These are phyloP conservation scores for Fusarium humuli DNA, from an alignment of 2,329 filamentous ascomycete species.

Conservation along the genomic window DNA sequence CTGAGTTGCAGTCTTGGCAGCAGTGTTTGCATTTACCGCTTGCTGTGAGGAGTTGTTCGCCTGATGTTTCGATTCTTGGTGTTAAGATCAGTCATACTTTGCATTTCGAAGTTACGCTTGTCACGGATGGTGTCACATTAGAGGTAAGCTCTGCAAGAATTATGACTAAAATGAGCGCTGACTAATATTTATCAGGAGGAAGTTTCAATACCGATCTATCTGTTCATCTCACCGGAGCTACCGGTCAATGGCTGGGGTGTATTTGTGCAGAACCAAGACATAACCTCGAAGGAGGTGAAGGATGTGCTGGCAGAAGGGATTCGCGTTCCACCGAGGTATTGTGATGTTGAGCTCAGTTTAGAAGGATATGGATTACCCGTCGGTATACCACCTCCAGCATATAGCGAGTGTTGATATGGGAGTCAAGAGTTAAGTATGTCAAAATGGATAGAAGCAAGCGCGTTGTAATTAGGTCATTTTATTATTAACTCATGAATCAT, in stretches of 20 bases:
- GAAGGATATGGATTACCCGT: neutral
- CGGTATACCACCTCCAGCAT: neutral
- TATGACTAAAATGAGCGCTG: rapidly evolving
- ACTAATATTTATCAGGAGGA: neutral
- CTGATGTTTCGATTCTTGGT: neutral
- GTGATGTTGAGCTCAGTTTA: neutral
- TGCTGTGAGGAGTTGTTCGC: neutral
- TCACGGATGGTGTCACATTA: neutral
- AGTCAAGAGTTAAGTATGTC: rapidly evolving
- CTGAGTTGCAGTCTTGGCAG: neutral
- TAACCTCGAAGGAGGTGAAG: neutral
- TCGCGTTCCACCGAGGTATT: constrained; percentile 2
- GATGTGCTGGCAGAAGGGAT: neutral
- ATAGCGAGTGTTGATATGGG: neutral
- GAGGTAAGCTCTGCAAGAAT: neutral
- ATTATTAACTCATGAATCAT: neutral
- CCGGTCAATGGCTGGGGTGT: constrained; percentile 9
- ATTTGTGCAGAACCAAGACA: neutral
- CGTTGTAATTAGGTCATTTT: rapidly evolving
- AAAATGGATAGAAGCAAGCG: neutral
- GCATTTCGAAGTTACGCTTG: neutral
- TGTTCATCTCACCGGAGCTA: constrained; percentile 9
- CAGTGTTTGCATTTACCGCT: constrained; percentile 9
- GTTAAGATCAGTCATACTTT: neutral
- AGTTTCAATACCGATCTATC: neutral